Conservation (phyloP, 139 green algal genomes). For the Chlorella sp. region DNA sequence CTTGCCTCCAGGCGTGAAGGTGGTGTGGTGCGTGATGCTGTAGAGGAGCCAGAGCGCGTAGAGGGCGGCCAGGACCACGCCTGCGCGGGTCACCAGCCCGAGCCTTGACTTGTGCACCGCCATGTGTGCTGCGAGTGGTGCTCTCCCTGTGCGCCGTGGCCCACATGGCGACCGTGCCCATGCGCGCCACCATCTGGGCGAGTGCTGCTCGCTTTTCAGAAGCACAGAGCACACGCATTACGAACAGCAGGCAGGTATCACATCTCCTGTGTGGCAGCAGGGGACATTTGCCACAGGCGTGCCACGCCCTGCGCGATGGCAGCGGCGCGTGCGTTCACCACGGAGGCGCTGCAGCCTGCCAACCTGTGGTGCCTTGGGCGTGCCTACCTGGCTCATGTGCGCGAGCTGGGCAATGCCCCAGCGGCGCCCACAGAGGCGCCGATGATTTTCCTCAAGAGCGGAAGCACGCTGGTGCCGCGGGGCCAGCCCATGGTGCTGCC, state of each 20-base stretch:
- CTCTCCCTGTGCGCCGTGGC: background rate
- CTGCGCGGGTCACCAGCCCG: background rate
- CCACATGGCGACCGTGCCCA: background rate
- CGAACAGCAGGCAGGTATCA: background rate
- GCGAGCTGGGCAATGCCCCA: conserved; percentile 25
- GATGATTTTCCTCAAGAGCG: conserved; percentile 31
- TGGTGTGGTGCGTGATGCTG: background rate
- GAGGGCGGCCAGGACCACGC: background rate
- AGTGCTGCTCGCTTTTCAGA: no score
- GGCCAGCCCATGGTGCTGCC: conserved; percentile 3
- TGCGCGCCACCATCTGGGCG: no score
- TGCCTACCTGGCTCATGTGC: conserved; percentile 19
- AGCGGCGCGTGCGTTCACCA: background rate
- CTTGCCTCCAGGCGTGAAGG: background rate
- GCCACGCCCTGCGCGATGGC: no score
- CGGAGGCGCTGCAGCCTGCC: background rate
- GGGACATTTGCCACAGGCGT: no score
- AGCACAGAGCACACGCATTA: no score
- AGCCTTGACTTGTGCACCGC: background rate
- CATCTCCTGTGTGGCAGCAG: no score
- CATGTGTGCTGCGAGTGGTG: background rate
- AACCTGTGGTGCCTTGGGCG: conserved; percentile 18
- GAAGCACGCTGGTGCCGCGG: background rate
- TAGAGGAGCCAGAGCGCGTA: background rate
- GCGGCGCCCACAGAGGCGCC: conserved; percentile 7